Evolutionary conservation across 1,284 basidiomycete species (phyloP).

Genomic region (Marasmius oreades): DNA sequence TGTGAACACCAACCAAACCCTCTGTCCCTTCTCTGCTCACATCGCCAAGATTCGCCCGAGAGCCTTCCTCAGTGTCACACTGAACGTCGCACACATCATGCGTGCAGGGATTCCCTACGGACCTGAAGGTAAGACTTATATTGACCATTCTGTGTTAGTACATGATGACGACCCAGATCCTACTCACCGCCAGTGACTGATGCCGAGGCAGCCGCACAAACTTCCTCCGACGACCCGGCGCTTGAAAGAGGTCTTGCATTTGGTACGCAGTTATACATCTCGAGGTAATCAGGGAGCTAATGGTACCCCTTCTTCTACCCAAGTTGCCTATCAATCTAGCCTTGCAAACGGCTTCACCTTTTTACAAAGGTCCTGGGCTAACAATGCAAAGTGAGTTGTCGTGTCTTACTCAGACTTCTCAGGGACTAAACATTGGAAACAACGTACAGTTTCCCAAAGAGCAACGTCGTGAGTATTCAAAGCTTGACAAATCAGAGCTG

Average conservation of each 20-base stretch:
- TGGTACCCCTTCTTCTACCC: not conserved
- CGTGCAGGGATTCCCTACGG: conserved; percentile 39
- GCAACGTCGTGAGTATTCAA: not conserved
- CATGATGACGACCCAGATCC: not conserved
- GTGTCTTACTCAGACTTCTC: not conserved
- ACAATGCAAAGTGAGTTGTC: conserved; percentile 18
- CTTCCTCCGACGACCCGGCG: conserved; percentile 13
- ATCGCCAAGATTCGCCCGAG: conserved; percentile 29
- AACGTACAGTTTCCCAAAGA: not conserved
- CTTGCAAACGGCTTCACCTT: conserved; percentile 26
- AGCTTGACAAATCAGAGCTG: not conserved
- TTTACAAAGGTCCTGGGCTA: conserved; percentile 28
- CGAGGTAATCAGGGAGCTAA: not conserved
- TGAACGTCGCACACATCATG: conserved; percentile 23
- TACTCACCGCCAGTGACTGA: conserved; percentile 15
- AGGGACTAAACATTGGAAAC: conserved; percentile 5
- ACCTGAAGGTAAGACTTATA: conserved; percentile 25
- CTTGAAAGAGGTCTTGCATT: conserved; percentile 28
- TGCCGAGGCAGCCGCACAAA: conserved; percentile 12
- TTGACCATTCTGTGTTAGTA: not conserved
- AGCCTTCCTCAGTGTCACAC: conserved; percentile 13
- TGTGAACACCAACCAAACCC: conserved; percentile 21
- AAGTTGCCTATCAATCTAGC: conserved; percentile 25
- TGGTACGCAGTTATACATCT: conserved; percentile 8
- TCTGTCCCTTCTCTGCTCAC: conserved; percentile 32